phyloP scores from a whole-genome alignment of 2,329 filamentous ascomycete species.

The Fusarium burgessii region DNA sequence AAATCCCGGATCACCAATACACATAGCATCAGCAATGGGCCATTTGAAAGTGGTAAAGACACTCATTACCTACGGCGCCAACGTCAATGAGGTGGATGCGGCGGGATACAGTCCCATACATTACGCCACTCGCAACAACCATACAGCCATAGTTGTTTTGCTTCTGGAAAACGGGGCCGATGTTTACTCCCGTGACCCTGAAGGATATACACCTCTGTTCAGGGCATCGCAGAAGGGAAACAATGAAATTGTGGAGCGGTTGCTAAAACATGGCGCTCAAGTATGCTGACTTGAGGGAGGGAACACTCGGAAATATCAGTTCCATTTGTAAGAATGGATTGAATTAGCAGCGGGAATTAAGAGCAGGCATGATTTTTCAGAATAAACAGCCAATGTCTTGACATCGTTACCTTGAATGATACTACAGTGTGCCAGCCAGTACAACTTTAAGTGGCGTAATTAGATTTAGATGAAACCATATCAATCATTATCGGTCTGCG shows the following conservation, averaged over 20 bases:
- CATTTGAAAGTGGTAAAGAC: background rate
- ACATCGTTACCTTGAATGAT: background rate
- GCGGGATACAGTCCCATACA: background rate
- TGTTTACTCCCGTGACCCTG: background rate
- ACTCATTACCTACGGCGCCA: background rate
- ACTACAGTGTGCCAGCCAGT: background rate
- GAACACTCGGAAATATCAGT: background rate
- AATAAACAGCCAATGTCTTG: background rate
- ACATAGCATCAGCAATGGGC: background rate
- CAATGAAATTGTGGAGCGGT: slow-evolving; percentile 3
- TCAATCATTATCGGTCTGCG: too few relatives aligned
- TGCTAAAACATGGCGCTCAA: background rate
- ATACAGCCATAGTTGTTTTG: background rate
- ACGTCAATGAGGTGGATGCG: background rate
- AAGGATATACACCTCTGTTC: background rate
- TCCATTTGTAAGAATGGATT: background rate
- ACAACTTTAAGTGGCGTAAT: background rate
- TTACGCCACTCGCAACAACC: background rate
- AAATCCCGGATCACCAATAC: background rate
- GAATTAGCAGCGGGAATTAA: rapidly evolving
- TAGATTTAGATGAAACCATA: background rate
- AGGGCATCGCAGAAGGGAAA: background rate
- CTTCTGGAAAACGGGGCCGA: slow-evolving; percentile 1
- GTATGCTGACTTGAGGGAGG: background rate
- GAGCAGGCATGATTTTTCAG: background rate